Percentiles rank a stretch among this genome's conserved stretches.
Evolutionary conservation across 2,329 filamentous ascomycete species (phyloP).

Genomic region (Neofusicoccum laricinum): DNA sequence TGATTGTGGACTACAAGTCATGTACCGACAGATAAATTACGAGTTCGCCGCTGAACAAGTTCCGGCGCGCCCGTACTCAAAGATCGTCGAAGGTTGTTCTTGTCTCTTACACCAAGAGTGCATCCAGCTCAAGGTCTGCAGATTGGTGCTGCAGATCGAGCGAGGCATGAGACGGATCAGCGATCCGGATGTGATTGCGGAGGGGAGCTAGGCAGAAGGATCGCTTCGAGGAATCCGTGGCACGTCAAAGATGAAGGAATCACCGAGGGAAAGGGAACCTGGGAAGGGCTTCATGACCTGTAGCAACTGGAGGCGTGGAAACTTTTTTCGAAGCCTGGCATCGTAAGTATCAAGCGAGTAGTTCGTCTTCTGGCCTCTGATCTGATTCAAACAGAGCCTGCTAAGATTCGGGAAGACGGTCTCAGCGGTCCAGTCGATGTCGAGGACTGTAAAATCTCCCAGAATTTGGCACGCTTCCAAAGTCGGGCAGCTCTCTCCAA

Average conservation of each 20-base stretch:
- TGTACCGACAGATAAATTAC: slow-evolving; percentile 18
- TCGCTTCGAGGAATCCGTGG: not conserved
- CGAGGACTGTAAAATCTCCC: not conserved
- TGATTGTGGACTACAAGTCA: not conserved
- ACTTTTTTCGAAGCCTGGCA: not conserved
- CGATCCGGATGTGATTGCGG: not conserved
- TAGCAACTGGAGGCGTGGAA: not conserved
- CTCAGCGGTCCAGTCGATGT: slow-evolving; percentile 1
- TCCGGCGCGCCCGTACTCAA: slow-evolving; percentile 16
- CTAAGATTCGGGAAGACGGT: not conserved
- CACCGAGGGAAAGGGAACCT: not conserved
- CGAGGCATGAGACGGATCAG: slow-evolving; percentile 13
- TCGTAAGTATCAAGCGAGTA: not conserved
- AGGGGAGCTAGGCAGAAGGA: not conserved
- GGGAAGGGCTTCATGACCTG: slow-evolving; percentile 3
- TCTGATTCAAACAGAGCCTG: slow-evolving; percentile 1
- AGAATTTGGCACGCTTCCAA: slow-evolving; percentile 2
- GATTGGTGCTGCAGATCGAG: slow-evolving; percentile 14
- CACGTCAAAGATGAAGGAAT: not conserved
- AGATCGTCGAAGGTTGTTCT: slow-evolving; percentile 15
- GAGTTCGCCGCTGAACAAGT: slow-evolving; percentile 16
- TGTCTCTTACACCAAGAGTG: slow-evolving; percentile 16
- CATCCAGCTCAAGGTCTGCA: slow-evolving; percentile 17
- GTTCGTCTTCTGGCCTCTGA: not conserved
- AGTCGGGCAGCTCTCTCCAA: not conserved